These are phyloP conservation scores for Xylaria palmicola DNA, from an alignment of 495 filamentous ascomycete species.

Conservation along the genomic window DNA sequence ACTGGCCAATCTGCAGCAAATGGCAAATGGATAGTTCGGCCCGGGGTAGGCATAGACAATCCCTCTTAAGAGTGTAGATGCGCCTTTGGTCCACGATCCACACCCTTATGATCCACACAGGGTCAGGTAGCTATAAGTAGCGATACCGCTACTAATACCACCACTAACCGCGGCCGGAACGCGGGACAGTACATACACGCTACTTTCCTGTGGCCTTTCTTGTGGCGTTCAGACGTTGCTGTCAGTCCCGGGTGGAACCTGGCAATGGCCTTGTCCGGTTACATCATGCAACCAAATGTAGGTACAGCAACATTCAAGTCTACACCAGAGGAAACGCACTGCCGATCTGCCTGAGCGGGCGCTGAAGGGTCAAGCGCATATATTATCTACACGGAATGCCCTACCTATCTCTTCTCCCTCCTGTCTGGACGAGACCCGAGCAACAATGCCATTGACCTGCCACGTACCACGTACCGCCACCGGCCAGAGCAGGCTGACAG, in stretches of 20 bases:
- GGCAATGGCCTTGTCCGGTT: background rate
- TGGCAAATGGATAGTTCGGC: background rate
- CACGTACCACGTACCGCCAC: slow-evolving; percentile 2
- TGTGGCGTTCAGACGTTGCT: background rate
- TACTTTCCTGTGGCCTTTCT: background rate
- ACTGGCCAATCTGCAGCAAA: slow-evolving; percentile 1
- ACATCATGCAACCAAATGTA: slow-evolving; percentile 8
- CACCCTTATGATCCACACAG: no score
- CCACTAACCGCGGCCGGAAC: no score
- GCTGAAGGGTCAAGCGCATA: background rate
- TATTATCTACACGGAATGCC: background rate
- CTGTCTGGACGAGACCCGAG: background rate
- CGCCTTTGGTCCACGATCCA: background rate
- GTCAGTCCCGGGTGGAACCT: background rate
- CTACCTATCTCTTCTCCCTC: background rate
- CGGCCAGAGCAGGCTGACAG: background rate
- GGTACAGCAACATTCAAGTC: no score
- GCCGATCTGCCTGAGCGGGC: no score
- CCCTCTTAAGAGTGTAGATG: no score
- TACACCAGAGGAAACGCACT: no score
- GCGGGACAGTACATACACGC: background rate
- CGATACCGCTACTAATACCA: no score
- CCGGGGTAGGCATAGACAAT: background rate
- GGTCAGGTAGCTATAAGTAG: no score
- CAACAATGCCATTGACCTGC: background rate